Evolutionary conservation across 331 rosid species (phyloP).

Genomic region (Pyracantha coccinea): DNA sequence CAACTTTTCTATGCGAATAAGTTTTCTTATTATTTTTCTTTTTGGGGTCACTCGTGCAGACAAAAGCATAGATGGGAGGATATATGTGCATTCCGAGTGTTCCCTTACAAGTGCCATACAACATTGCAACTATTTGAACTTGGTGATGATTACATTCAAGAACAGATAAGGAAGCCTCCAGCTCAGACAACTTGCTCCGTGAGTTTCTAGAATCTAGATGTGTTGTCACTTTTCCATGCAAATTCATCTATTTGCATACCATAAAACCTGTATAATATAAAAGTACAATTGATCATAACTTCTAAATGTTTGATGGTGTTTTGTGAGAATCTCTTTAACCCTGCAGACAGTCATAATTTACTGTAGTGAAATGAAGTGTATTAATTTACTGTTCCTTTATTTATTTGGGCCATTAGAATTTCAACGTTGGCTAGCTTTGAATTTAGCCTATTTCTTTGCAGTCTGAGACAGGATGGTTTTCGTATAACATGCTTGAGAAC

Average conservation of each 20-base stretch:
- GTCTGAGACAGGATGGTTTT: slow-evolving; percentile 80
- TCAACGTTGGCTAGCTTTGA: slow-evolving; percentile 2
- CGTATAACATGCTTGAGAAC: slow-evolving; percentile 42
- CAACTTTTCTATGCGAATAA: not conserved
- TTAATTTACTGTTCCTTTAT: not conserved
- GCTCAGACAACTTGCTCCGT: slow-evolving; percentile 58
- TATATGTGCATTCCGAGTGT: slow-evolving; percentile 68
- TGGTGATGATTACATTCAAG: slow-evolving; percentile 79
- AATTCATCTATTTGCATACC: not conserved
- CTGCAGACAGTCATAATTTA: not conserved
- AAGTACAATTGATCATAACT: not conserved
- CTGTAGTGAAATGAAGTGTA: not conserved
- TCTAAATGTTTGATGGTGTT: not conserved
- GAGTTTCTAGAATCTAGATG: slow-evolving; percentile 20
- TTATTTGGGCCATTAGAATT: not conserved
- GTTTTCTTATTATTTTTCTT: not conserved
- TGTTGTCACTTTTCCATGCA: slow-evolving; percentile 7
- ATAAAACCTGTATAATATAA: not conserved
- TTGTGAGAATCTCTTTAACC: not conserved
- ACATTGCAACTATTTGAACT: slow-evolving; percentile 81
- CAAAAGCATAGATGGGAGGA: slow-evolving; percentile 57
- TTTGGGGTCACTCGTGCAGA: slow-evolving; percentile 24
- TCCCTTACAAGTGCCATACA: slow-evolving; percentile 83
- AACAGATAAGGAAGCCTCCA: slow-evolving; percentile 67
- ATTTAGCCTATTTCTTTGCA: slow-evolving; percentile 24